phyloP scores from a whole-genome alignment of 345 rosid species.

The Rubroshorea leprosula region DNA sequence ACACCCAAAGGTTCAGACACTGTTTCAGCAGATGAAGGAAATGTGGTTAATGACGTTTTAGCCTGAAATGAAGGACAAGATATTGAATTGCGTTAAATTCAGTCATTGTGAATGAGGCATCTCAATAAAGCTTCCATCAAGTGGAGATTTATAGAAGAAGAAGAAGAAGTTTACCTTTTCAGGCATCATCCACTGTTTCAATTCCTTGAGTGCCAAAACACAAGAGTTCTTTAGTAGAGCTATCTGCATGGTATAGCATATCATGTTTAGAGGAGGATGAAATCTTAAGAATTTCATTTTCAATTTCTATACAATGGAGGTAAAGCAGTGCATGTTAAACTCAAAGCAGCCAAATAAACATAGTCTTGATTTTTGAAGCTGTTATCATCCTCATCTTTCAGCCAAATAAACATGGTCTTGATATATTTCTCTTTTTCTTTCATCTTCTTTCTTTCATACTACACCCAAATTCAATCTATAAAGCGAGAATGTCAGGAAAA shows the following conservation, averaged over 20 bases:
- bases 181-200: slow-evolving; percentile 73
- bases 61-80: slow-evolving; percentile 39
- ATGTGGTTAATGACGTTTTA: slow-evolving; percentile 69
- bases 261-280: slow-evolving; percentile 3
- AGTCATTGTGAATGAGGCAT: slow-evolving; percentile 2
- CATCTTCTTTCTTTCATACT: background rate
- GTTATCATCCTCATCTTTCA: background rate
- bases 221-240: slow-evolving; percentile 55
- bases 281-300: background rate
- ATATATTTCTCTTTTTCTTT: background rate
- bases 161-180: slow-evolving; percentile 45
- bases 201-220: slow-evolving; percentile 52
- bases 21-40: slow-evolving; percentile 91
- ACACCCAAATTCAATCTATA: background rate
- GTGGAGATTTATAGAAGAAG: background rate
- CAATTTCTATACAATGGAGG: background rate
- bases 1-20: slow-evolving; percentile 89
- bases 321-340: background rate
- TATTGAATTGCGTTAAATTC: slow-evolving; percentile 1
- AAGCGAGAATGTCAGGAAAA: background rate
- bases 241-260: slow-evolving; percentile 40
- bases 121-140: slow-evolving; percentile 2
- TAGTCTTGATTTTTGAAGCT: background rate
- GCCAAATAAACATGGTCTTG: background rate
- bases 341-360: slow-evolving; percentile 1